Evolutionary conservation across 225 moss, liverwort and hornwort species (phyloP).

Genomic region (Antitrichia curtipendula): DNA sequence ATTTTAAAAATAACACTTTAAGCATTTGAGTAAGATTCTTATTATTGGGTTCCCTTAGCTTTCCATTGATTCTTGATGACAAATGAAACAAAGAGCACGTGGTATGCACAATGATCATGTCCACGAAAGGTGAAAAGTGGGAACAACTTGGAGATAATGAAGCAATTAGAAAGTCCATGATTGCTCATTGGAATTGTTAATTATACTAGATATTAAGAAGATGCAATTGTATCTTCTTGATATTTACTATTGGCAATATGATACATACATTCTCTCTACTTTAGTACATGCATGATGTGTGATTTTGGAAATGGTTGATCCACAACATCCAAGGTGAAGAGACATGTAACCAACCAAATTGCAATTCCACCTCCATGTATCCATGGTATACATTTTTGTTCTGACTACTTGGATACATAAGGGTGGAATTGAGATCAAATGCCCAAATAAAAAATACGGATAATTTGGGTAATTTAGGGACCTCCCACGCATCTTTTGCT

Average conservation of each 20-base stretch:
- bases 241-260: no score
- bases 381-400: background rate
- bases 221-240: no score
- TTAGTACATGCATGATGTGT: background rate
- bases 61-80: background rate
- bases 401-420: background rate
- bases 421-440: fast-evolving
- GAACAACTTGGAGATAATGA: background rate
- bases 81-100: background rate
- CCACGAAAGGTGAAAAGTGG: background rate
- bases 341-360: background rate
- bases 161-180: background rate
- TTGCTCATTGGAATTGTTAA: background rate
- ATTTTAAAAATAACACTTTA: no score
- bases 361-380: background rate
- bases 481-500: no score
- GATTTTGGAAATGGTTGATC: background rate
- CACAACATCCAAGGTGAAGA: background rate
- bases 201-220: no score
- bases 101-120: background rate
- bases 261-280: background rate
- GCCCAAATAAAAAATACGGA: no score
- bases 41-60: background rate
- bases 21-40: background rate
- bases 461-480: no score